A percentile compares a stretch with the other conserved stretches of the same genome.
Conservation (phyloP, 192 early-diverging fungal species). For the Coemansia aciculifera region DNA sequence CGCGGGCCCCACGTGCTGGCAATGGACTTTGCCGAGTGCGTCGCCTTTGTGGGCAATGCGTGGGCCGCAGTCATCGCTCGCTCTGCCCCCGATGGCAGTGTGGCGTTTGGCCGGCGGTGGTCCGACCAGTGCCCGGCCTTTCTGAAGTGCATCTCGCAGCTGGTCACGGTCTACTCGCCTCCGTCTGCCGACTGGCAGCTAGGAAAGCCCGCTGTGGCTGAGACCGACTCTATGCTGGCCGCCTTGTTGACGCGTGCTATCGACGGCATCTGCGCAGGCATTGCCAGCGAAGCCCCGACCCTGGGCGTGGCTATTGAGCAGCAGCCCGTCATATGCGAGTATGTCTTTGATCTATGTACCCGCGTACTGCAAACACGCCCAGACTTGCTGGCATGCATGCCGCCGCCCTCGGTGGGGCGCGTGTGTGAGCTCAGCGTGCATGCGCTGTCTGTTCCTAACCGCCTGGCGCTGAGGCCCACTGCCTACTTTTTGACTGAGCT, state of each 20-base stretch:
- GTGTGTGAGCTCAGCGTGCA: constrained; percentile 42
- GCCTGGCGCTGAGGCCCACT: constrained; percentile 41
- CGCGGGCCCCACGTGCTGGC: constrained; percentile 44
- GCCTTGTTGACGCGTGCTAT: constrained; percentile 31
- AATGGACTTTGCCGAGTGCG: constrained; percentile 18
- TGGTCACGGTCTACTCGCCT: constrained; percentile 24
- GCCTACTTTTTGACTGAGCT: constrained; percentile 40
- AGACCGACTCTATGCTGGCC: constrained; percentile 31
- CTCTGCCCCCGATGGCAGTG: neutral
- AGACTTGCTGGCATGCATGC: constrained; percentile 14
- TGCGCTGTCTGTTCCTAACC: constrained; percentile 46
- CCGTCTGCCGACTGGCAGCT: constrained; percentile 16
- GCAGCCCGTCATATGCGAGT: constrained; percentile 45
- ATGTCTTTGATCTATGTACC: constrained; percentile 37
- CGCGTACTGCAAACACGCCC: constrained; percentile 33
- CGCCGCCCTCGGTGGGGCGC: constrained; percentile 11
- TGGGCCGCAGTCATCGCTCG: constrained; percentile 31
- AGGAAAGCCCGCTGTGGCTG: constrained; percentile 2
- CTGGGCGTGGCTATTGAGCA: constrained; percentile 37
- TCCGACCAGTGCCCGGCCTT: constrained; percentile 45
- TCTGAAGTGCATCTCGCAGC: constrained; percentile 41
- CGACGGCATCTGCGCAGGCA: constrained; percentile 25
- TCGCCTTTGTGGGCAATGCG: constrained; percentile 24
- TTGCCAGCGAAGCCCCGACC: constrained; percentile 23
- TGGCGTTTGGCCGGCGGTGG: constrained; percentile 28